These are phyloP conservation scores for Aspergillus brunneoviolaceus DNA, from an alignment of 2,329 filamentous ascomycete species.

Conservation along the genomic window DNA sequence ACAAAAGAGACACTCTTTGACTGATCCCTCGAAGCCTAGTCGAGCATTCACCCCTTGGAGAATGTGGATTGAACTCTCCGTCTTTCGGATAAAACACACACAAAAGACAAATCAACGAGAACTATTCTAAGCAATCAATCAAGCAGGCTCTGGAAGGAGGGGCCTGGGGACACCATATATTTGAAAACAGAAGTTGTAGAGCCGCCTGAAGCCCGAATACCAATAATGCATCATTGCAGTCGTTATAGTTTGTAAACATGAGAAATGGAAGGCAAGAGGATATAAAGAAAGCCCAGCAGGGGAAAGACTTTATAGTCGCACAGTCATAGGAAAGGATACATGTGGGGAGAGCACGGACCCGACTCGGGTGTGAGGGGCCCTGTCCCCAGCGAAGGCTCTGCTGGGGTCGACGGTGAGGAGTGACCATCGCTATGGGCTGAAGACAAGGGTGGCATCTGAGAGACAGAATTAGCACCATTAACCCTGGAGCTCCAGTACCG, in stretches of 20 bases:
- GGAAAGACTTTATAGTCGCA: not conserved
- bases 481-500: constrained; percentile 12
- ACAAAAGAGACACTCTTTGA: not conserved
- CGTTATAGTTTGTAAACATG: constrained; percentile 2
- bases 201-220: constrained; percentile 1
- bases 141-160: not conserved
- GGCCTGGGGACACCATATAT: not conserved
- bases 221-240: constrained; percentile 10
- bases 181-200: constrained; percentile 13
- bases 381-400: constrained; percentile 37
- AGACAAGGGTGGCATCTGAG: constrained; percentile 39
- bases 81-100: too few species aligned
- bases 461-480: constrained; percentile 19
- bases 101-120: not conserved
- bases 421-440: constrained; percentile 41
- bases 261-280: constrained; percentile 1
- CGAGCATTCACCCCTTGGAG: too few species aligned
- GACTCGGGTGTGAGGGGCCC: constrained; percentile 46
- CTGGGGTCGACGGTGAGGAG: constrained; percentile 43
- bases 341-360: constrained; percentile 40
- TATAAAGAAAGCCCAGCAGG: not conserved
- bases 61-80: not conserved
- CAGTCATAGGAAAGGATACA: constrained; percentile 26
- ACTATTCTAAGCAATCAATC: not conserved
- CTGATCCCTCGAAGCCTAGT: not conserved